Percentiles rank a stretch among this genome's conserved stretches.
Conservation (phyloP, 305 asterid species). For the Solanum hybrid region DNA sequence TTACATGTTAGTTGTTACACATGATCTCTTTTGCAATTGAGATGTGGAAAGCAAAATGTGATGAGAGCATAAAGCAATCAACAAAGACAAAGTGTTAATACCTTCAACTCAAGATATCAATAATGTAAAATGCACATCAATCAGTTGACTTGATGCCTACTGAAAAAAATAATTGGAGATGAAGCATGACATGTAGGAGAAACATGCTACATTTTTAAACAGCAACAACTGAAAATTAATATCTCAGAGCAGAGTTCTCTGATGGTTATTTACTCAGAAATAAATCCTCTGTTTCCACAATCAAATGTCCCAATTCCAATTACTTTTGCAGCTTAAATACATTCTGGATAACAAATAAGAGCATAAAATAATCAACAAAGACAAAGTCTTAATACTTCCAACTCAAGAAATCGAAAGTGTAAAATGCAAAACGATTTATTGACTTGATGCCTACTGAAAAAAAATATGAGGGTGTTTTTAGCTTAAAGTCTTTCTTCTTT, state of each 20-base stretch:
- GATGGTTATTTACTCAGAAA: not conserved
- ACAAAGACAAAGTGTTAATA: not conserved
- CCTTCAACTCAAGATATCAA: not conserved
- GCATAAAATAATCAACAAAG: not conserved
- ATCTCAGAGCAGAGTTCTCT: not conserved
- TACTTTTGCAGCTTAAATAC: not conserved
- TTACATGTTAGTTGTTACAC: no score
- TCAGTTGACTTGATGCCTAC: not conserved
- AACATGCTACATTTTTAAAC: no score
- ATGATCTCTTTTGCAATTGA: not conserved
- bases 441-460: not conserved
- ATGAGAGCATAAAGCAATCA: not conserved
- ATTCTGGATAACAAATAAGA: not conserved
- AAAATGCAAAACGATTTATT: not conserved
- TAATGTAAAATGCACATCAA: not conserved
- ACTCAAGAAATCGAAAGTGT: not conserved
- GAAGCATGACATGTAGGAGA: not conserved
- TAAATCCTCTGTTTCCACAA: not conserved
- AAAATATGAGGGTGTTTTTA: no score
- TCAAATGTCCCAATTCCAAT: not conserved
- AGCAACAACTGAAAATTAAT: not conserved
- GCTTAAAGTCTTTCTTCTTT: no score
- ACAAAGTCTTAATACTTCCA: not conserved
- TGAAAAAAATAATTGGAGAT: not conserved
- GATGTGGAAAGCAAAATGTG: not conserved